A percentile compares a stretch with the other conserved stretches of the same genome.
Conservation (phyloP, 371 early-diverging fungal species). For the Basidiobolus meristosporus region DNA sequence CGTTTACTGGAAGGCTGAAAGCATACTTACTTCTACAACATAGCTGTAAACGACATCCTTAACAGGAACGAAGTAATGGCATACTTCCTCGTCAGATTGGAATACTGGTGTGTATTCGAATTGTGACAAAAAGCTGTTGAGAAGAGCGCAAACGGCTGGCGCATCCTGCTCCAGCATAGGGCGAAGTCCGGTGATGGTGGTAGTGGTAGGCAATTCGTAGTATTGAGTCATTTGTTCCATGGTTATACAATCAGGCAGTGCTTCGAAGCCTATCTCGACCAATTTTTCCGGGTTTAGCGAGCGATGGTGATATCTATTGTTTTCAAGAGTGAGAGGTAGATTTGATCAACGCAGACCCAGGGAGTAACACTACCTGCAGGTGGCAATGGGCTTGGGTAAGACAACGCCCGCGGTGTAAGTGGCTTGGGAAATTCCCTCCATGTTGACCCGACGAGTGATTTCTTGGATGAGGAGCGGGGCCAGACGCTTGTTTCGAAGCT, state of each 20-base stretch:
- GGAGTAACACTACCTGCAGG: constrained; percentile 29
- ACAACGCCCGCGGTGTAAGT: constrained; percentile 91
- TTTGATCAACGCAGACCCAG: not conserved
- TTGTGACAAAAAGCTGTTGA: constrained; percentile 48
- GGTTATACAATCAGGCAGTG: constrained; percentile 45
- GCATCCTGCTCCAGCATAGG: constrained; percentile 60
- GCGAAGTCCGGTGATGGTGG: constrained; percentile 48
- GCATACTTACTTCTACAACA: constrained; percentile 58
- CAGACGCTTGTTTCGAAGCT: constrained; percentile 84
- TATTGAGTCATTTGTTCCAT: constrained; percentile 51
- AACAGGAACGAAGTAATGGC: constrained; percentile 78
- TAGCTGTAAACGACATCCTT: constrained; percentile 82
- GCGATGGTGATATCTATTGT: constrained; percentile 72
- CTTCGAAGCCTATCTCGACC: constrained; percentile 81
- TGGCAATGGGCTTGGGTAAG: constrained; percentile 79
- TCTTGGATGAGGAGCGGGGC: constrained; percentile 98
- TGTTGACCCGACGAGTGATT: constrained; percentile 85
- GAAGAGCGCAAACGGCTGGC: constrained; percentile 36
- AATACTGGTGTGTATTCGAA: constrained; percentile 57
- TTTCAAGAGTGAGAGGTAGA: not conserved
- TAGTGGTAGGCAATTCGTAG: constrained; percentile 47
- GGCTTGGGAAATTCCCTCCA: constrained; percentile 92
- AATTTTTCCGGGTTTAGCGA: constrained; percentile 85
- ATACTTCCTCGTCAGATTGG: constrained; percentile 59
- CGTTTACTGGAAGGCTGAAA: no score